phyloP scores from a whole-genome alignment of 2,329 filamentous ascomycete genomes.

The Alternaria sp. region DNA sequence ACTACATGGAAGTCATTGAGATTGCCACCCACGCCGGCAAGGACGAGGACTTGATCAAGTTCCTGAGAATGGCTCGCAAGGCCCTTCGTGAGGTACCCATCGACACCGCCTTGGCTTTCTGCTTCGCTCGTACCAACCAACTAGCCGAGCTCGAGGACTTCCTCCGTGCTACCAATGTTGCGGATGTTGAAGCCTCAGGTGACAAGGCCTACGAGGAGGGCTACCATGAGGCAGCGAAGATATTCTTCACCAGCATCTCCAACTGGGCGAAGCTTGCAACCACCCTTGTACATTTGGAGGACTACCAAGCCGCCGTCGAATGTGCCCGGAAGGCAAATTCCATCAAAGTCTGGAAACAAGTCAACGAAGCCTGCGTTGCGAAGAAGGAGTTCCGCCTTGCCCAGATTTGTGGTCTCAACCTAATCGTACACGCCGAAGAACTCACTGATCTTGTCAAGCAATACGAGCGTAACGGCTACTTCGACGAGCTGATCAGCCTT shows the following conservation, averaged over 20 bases:
- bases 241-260: slow-evolving; percentile 97
- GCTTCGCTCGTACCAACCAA: slow-evolving; percentile 89
- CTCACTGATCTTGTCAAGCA: slow-evolving; percentile 91
- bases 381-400: slow-evolving; percentile 99
- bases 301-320: slow-evolving; percentile 97
- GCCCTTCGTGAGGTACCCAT: slow-evolving; percentile 92
- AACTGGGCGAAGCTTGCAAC: slow-evolving; percentile 99
- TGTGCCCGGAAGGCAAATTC: slow-evolving; percentile 98
- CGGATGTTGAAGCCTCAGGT: slow-evolving; percentile 94
- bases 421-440: slow-evolving; percentile 97
- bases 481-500: slow-evolving; percentile 94
- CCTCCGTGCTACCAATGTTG: slow-evolving; percentile 89
- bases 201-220: slow-evolving; percentile 98
- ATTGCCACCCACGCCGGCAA: slow-evolving; percentile 94
- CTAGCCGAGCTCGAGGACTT: slow-evolving; percentile 96
- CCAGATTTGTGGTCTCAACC: slow-evolving; percentile 97
- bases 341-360: slow-evolving; percentile 99
- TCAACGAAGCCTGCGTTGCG: slow-evolving; percentile 91
- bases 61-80: slow-evolving; percentile 95
- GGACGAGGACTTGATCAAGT: slow-evolving; percentile 97
- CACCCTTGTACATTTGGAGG: slow-evolving; percentile 93
- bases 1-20: slow-evolving; percentile 96
- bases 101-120: slow-evolving; percentile 93
- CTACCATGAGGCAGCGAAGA: slow-evolving; percentile 94
- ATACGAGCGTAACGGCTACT: slow-evolving; percentile 97